Percentiles rank a stretch among this genome's conserved stretches.
Conservation (phyloP, 306 rosid species). For the Cucumis cinereus region DNA sequence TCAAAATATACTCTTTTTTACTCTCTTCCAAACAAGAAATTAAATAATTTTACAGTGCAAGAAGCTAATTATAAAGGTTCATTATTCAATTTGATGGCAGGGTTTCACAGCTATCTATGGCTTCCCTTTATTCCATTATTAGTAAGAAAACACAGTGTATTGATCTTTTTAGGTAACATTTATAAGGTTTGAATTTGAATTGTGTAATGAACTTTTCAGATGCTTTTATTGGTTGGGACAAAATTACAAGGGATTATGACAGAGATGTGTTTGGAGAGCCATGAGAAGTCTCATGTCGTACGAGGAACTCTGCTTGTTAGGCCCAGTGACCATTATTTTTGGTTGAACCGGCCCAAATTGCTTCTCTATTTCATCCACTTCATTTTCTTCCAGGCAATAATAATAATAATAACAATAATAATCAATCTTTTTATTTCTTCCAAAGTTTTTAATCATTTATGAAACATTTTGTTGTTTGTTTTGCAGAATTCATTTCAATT, state of each 20-base stretch:
- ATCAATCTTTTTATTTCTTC: too few species aligned
- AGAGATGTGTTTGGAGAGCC: conserved; percentile 37
- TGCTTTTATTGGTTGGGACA: conserved; percentile 48
- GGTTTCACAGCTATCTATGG: conserved; percentile 32
- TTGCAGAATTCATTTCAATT: conserved; percentile 55
- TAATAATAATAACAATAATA: neutral
- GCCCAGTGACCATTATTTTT: conserved; percentile 43
- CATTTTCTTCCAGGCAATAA: conserved; percentile 35
- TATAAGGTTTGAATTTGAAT: neutral
- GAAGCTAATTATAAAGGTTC: neutral
- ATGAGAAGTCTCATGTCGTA: conserved; percentile 33
- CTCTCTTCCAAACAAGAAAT: neutral
- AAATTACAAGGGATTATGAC: conserved; percentile 50
- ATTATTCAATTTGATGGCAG: conserved; percentile 18
- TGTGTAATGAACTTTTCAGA: conserved; percentile 6
- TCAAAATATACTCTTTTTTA: neutral
- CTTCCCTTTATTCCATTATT: conserved; percentile 43
- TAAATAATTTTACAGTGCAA: too few species aligned
- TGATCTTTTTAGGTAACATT: neutral
- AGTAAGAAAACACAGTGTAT: conserved; percentile 22
- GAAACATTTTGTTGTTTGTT: neutral
- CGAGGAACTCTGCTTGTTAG: conserved; percentile 45
- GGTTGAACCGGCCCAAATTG: conserved; percentile 38
- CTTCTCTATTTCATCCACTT: conserved; percentile 45
- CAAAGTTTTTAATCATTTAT: neutral